These are phyloP conservation scores for Sedum album DNA, from an alignment of 164 flowering plant genomes.

Conservation along the genomic window DNA sequence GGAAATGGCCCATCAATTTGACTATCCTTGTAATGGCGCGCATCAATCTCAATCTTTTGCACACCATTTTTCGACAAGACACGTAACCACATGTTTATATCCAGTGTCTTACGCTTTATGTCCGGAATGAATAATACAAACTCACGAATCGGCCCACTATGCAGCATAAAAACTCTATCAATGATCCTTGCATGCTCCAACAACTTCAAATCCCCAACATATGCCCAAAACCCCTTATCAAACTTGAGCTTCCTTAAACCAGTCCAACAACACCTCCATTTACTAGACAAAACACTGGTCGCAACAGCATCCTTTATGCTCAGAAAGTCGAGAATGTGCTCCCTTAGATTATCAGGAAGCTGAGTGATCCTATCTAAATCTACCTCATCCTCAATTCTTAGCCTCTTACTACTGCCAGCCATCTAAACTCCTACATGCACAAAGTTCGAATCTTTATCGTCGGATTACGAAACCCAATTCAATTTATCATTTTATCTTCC, in stretches of 20 bases:
- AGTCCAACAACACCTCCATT: constrained; percentile 5
- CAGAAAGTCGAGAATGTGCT: not conserved
- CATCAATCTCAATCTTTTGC: constrained; percentile 2
- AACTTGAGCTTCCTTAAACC: not conserved
- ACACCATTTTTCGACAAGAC: not conserved
- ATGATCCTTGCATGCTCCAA: not conserved
- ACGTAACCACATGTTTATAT: not conserved
- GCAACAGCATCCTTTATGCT: not conserved
- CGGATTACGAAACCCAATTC: not conserved
- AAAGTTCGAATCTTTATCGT: not conserved
- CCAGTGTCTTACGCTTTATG: not conserved
- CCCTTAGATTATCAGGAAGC: constrained; percentile 1
- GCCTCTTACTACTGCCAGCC: not conserved
- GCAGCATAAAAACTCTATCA: constrained; percentile 2
- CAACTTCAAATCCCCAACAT: not conserved
- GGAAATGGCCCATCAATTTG: not conserved
- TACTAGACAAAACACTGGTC: constrained; percentile 4
- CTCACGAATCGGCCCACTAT: not conserved
- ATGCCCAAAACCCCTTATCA: not conserved
- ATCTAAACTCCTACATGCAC: not conserved
- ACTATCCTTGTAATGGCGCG: not conserved
- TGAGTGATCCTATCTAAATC: not conserved
- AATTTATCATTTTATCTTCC: not conserved
- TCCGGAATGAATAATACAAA: not conserved
- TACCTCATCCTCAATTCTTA: not conserved